A percentile compares a stretch with the other conserved stretches of the same genome.
These are phyloP conservation scores for Alopecurus myosuroides DNA, from an alignment of 176 grass and related monocot species.

Conservation along the genomic window DNA sequence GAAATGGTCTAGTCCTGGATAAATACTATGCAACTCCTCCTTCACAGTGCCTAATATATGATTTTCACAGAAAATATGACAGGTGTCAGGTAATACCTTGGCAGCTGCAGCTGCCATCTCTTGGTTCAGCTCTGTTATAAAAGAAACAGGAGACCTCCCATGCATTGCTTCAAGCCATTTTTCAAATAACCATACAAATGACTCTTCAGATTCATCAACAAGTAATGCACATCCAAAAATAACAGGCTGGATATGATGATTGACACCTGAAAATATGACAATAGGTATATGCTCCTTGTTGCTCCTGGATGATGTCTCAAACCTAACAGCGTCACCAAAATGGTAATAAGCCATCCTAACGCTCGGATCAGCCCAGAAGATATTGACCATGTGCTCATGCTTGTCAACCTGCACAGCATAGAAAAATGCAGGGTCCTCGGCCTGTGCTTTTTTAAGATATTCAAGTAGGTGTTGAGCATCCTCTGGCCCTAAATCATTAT, in stretches of 20 bases:
- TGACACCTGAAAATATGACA: conserved; percentile 83
- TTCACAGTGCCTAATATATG: conserved; percentile 58
- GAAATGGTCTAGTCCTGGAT: conserved; percentile 43
- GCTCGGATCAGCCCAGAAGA: conserved; percentile 88
- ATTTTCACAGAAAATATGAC: conserved; percentile 69
- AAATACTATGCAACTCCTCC: conserved; percentile 55
- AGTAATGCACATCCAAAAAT: conserved; percentile 87
- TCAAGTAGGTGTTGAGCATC: conserved; percentile 76
- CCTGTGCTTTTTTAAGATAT: conserved; percentile 64
- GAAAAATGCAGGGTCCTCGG: conserved; percentile 75
- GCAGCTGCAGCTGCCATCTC: conserved; percentile 52
- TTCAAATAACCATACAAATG: conserved; percentile 86
- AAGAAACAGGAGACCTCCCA: conserved; percentile 55
- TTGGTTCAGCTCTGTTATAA: conserved; percentile 70
- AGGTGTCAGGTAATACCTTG: conserved; percentile 62
- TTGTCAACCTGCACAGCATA: conserved; percentile 68
- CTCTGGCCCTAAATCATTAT: conserved; percentile 84
- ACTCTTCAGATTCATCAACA: conserved; percentile 80
- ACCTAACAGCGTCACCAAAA: conserved; percentile 62
- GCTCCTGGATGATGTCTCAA: conserved; percentile 6
- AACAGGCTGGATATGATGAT: conserved; percentile 83
- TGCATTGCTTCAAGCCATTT: conserved; percentile 92
- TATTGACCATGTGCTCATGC: conserved; percentile 54
- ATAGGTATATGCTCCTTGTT: conserved; percentile 71
- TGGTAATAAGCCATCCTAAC: conserved; percentile 84